Conservation (phyloP, 2,329 filamentous ascomycete species). For the Periconia digitata region DNA sequence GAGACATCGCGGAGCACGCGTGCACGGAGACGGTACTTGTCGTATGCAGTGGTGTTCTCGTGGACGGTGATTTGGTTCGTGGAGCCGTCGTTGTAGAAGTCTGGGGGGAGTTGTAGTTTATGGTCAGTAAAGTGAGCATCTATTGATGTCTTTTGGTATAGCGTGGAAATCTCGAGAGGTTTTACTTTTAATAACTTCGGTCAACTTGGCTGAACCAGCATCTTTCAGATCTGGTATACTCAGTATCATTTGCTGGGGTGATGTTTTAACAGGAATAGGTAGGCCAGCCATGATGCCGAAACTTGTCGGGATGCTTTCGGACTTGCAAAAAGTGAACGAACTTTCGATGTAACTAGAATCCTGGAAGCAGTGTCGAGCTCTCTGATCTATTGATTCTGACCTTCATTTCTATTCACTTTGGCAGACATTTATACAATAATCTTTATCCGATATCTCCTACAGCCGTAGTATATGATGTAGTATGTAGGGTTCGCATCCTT, state of each 20-base stretch:
- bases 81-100: slow-evolving; percentile 56
- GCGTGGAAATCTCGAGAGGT: neutral
- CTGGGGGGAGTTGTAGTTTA: neutral
- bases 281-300: neutral
- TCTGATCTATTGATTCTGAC: too few species aligned
- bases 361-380: too few species aligned
- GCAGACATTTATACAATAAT: too few species aligned
- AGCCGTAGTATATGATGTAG: too few species aligned
- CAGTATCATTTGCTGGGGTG: slow-evolving; percentile 13
- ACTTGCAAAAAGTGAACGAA: too few species aligned
- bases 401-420: too few species aligned
- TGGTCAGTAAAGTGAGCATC: neutral
- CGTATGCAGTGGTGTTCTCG: slow-evolving; percentile 33
- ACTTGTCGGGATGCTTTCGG: neutral
- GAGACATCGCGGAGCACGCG: slow-evolving; percentile 34
- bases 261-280: neutral
- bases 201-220: slow-evolving; percentile 19
- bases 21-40: slow-evolving; percentile 30
- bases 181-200: slow-evolving; percentile 11
- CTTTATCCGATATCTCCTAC: too few species aligned
- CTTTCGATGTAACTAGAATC: too few species aligned
- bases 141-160: neutral
- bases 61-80: slow-evolving; percentile 54
- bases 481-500: too few species aligned
- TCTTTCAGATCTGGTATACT: slow-evolving; percentile 43